These are phyloP conservation scores for Monosporozyma siamensis DNA, from an alignment of 805 yeast species.

Conservation along the genomic window DNA sequence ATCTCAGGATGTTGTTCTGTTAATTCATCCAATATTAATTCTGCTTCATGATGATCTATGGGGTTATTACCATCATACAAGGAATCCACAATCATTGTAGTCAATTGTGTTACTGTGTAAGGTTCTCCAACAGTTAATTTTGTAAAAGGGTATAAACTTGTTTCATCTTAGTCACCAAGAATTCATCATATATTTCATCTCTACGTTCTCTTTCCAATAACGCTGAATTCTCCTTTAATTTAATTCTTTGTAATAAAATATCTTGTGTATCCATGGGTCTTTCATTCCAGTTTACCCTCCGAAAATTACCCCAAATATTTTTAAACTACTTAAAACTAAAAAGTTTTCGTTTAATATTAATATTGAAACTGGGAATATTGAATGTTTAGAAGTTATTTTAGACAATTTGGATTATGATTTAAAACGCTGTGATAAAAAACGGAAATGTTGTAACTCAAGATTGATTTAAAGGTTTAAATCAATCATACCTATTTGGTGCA, in stretches of 20 bases:
- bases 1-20: slow-evolving; percentile 13
- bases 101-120: slow-evolving; percentile 23
- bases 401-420: too few species aligned
- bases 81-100: slow-evolving; percentile 23
- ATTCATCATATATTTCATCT: slow-evolving; percentile 21
- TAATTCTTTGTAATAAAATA: slow-evolving; percentile 21
- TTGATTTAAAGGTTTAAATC: too few species aligned
- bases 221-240: slow-evolving; percentile 23
- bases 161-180: slow-evolving; percentile 22
- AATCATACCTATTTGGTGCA: too few species aligned
- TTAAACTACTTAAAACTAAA: too few species aligned
- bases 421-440: too few species aligned
- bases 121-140: slow-evolving; percentile 19
- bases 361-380: too few species aligned
- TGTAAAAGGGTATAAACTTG: slow-evolving; percentile 24
- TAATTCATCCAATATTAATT: slow-evolving; percentile 17
- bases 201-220: slow-evolving; percentile 20
- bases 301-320: too few species aligned
- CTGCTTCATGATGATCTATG: slow-evolving; percentile 22
- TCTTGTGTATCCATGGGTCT: slow-evolving; percentile 16
- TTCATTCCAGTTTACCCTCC: too few species aligned
- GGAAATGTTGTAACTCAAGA: too few species aligned
- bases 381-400: too few species aligned
- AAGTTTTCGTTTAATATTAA: too few species aligned
- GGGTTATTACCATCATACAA: slow-evolving; percentile 29